Evolutionary conservation across 2,329 filamentous ascomycete genomes (phyloP), one percentile per base, ranked within the genome.

Genomic region (Amesomyces nigricolor): DNA sequence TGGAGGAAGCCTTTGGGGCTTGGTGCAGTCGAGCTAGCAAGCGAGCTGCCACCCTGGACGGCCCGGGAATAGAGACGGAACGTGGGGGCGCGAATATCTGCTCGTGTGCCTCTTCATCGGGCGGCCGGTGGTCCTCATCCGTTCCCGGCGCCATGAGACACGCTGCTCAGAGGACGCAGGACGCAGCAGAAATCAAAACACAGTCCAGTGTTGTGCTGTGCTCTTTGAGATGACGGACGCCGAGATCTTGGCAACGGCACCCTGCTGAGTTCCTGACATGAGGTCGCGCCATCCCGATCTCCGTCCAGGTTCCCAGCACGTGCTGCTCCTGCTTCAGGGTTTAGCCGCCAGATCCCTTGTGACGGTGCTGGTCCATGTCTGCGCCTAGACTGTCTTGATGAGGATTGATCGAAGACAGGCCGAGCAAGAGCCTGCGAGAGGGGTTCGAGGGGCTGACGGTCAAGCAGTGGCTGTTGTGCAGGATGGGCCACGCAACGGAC

Each of bases 171-270:
- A n/a, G 11, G 14, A 38, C 42, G 22, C 22, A 26, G 22, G 22
- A 26, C 22, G 8, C 3, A 10, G n/a, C 17, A 6, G 39, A 43
- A 16, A 17, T 10, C 17, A n/a, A 49, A 30, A 32, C 22, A 19
- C 38, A 14, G 22, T 19, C 16, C 19, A 26, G 32, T 47, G 30
- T 14, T 47, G 17, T 26, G 8, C 10, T 8, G 22, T 26, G 22
- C 22, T 26, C 22, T 26, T 26, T 26, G 10, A n/a, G 45, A 58
- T 59, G 56, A 62, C 57, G 58, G 43, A 54, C 42, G 61, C 61
- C 61, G 53, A 62, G 61, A 51, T 46, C 62, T 64, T 64, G 62
- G 62, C 61, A 59, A 61, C 57, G 60, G 60, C 57, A 53, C 43
- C 37, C 44, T 54, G 56, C 53, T 47, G 47, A 58, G 62, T 60